phyloP scores from a whole-genome alignment of 2,329 filamentous ascomycete genomes.

The Arachnomyces sp. region DNA sequence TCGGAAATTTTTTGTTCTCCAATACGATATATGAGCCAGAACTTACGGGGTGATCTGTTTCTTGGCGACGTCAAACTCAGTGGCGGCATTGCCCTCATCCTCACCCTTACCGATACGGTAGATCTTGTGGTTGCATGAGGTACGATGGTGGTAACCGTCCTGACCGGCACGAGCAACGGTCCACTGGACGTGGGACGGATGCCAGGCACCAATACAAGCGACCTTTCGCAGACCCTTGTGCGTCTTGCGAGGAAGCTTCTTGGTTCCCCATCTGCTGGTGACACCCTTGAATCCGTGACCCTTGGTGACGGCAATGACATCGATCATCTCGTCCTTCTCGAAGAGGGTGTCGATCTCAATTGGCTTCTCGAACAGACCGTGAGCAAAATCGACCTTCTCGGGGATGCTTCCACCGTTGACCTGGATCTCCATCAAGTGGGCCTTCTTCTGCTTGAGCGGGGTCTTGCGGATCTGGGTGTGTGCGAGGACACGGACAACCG shows the following conservation, averaged over 20 bases:
- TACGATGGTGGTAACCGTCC: slow-evolving; percentile 99
- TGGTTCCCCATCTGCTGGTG: slow-evolving; percentile 97
- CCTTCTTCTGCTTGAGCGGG: slow-evolving; percentile 99
- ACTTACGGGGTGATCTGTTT: slow-evolving; percentile 99
- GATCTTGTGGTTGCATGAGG: slow-evolving; percentile 99
- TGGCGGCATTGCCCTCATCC: slow-evolving; percentile 87
- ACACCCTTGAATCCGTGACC: slow-evolving; percentile 98
- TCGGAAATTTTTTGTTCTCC: background rate
- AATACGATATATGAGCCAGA: background rate
- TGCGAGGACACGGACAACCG: slow-evolving; percentile 95
- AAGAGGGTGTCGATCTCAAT: slow-evolving; percentile 89
- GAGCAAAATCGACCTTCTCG: slow-evolving; percentile 95
- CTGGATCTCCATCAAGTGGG: slow-evolving; percentile 99
- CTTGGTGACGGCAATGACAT: slow-evolving; percentile 99
- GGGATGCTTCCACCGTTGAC: slow-evolving; percentile 93
- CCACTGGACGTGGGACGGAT: slow-evolving; percentile 99
- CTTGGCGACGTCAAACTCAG: slow-evolving; percentile 94
- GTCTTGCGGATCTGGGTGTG: slow-evolving; percentile 99
- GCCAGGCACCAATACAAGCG: slow-evolving; percentile 99
- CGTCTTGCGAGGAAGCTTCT: slow-evolving; percentile 99
- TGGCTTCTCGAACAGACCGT: slow-evolving; percentile 98
- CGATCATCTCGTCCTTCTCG: slow-evolving; percentile 99
- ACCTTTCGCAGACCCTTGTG: slow-evolving; percentile 99
- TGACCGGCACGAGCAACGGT: slow-evolving; percentile 99
- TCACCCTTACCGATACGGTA: slow-evolving; percentile 95